phyloP scores from a whole-genome alignment of 495 filamentous ascomycete genomes.

The Neurospora discreta region DNA sequence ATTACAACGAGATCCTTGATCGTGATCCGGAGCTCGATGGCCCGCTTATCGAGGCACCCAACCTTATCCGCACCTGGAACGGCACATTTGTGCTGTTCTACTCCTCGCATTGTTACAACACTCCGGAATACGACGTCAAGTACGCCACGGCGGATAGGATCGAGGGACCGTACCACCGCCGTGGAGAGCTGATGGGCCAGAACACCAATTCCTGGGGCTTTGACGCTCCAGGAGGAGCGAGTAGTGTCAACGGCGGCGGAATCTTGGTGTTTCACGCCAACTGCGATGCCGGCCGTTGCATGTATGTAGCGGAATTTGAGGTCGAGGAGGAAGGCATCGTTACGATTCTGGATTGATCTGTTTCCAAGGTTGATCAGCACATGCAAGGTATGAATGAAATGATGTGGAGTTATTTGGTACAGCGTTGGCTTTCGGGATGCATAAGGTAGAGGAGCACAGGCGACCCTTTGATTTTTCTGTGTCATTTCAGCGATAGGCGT shows the following conservation, averaged over 20 bases:
- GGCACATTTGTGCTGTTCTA: slow-evolving; percentile 51
- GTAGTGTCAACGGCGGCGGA: slow-evolving; percentile 14
- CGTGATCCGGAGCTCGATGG: slow-evolving; percentile 40
- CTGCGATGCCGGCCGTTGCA: slow-evolving; percentile 27
- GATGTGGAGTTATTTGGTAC: background rate
- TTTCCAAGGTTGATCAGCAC: background rate
- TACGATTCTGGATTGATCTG: background rate
- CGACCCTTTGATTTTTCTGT: no score
- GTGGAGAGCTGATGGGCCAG: slow-evolving; percentile 21
- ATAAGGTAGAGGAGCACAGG: no score
- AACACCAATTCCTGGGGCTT: slow-evolving; percentile 24
- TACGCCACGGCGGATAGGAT: slow-evolving; percentile 40
- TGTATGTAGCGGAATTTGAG: slow-evolving; percentile 10
- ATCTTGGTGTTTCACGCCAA: slow-evolving; percentile 40
- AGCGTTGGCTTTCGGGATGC: background rate
- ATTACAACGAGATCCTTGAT: slow-evolving; percentile 42
- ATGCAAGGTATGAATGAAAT: background rate
- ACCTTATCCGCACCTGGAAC: slow-evolving; percentile 31
- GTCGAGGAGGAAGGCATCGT: background rate
- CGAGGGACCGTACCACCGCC: slow-evolving; percentile 35
- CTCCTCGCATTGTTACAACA: slow-evolving; percentile 45
- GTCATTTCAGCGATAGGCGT: no score
- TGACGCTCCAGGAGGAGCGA: slow-evolving; percentile 33
- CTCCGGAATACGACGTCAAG: slow-evolving; percentile 40
- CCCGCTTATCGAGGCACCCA: slow-evolving; percentile 50